Percentiles rank a stretch among this genome's conserved stretches.
Conservation (phyloP, 2,329 filamentous ascomycete genomes). For the Fusarium euwallaceae region DNA sequence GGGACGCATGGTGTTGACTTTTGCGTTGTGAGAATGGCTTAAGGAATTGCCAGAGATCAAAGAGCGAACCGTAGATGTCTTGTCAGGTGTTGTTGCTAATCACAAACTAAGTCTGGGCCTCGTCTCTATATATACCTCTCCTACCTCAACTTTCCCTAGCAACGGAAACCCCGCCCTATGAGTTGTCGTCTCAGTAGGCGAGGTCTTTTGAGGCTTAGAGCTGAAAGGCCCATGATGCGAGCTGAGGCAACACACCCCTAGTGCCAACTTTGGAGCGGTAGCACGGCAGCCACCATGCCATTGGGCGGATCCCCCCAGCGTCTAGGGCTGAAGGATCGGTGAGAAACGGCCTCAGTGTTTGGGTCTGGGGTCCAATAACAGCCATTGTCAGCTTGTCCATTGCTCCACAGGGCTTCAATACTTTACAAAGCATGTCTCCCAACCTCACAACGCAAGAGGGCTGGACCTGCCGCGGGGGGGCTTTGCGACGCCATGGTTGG, state of each 20-base stretch:
- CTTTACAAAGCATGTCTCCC: not conserved
- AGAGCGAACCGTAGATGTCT: not conserved
- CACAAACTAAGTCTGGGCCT: not conserved
- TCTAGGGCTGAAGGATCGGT: slow-evolving; percentile 3
- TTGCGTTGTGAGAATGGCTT: not conserved
- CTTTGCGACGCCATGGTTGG: not conserved
- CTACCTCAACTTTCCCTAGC: not conserved
- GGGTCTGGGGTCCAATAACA: not conserved
- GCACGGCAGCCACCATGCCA: not conserved
- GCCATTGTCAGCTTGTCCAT: not conserved
- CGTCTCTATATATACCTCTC: not conserved
- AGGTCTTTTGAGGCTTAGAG: slow-evolving; percentile 6
- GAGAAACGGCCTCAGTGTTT: not conserved
- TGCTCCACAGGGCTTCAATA: not conserved
- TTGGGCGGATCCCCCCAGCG: not conserved
- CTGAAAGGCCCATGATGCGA: slow-evolving; percentile 1
- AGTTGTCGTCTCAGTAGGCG: not conserved
- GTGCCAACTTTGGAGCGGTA: not conserved
- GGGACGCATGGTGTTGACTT: slow-evolving; percentile 11
- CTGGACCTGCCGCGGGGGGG: not conserved
- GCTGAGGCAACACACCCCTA: slow-evolving; percentile 9
- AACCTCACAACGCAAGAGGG: not conserved
- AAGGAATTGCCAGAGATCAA: not conserved
- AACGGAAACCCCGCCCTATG: not conserved
- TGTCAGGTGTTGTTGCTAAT: not conserved